A percentile compares a stretch with the other conserved stretches of the same genome.
These are phyloP conservation scores for Gorgonomyces haynaldii DNA, from an alignment of 192 early-diverging fungal genomes.

Conservation along the genomic window DNA sequence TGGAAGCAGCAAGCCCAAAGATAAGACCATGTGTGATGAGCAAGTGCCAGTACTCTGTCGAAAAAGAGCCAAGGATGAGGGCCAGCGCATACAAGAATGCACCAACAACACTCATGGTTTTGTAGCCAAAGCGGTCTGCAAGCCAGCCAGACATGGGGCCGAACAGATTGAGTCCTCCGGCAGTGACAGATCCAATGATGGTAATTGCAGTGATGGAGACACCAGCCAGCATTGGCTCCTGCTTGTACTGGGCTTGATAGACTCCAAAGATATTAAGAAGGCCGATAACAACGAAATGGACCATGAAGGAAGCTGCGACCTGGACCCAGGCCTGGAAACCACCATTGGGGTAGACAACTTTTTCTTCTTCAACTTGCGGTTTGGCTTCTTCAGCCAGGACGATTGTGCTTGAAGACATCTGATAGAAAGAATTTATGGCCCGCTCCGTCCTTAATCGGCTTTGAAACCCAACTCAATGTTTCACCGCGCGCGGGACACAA, in stretches of 20 bases:
- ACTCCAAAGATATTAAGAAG: conserved; percentile 23
- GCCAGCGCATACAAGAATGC: not conserved
- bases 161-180: conserved; percentile 2
- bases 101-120: not conserved
- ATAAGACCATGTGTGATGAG: conserved; percentile 25
- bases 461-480: too few species aligned
- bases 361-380: too few species aligned
- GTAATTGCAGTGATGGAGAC: not conserved
- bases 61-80: conserved; percentile 1
- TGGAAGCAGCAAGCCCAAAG: conserved; percentile 59
- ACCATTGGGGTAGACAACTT: conserved; percentile 16
- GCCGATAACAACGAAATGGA: conserved; percentile 31
- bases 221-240: not conserved
- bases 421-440: too few species aligned
- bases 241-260: conserved; percentile 6
- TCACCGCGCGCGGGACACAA: too few species aligned
- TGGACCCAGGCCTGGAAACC: conserved; percentile 32
- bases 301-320: conserved; percentile 23
- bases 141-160: conserved; percentile 2
- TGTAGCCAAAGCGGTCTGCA: conserved; percentile 4
- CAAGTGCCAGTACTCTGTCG: conserved; percentile 5
- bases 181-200: conserved; percentile 1
- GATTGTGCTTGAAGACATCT: too few species aligned
- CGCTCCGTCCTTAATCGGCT: too few species aligned
- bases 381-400: too few species aligned